Percentiles rank a stretch among this genome's conserved stretches.
Evolutionary conservation across 2,329 filamentous ascomycete genomes (phyloP).

Genomic region (Chaetothyriales sp.): DNA sequence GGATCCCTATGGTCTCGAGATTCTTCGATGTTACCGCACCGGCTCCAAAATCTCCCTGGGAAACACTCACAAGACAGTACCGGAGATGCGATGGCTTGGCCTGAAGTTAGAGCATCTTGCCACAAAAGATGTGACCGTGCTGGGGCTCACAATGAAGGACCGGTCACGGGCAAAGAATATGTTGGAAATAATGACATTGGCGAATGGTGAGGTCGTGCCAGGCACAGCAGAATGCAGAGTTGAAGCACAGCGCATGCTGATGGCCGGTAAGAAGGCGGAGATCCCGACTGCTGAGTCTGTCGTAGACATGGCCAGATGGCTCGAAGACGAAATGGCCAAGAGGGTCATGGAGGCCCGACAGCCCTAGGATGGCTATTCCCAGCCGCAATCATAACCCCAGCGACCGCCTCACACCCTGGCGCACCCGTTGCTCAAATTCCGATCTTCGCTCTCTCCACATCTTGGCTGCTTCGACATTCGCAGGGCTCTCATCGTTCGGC

Average conservation of each 20-base stretch:
- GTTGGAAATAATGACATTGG: constrained; percentile 32
- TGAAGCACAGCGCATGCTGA: constrained; percentile 46
- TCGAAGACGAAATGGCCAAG: constrained; percentile 29
- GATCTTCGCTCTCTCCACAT: constrained; percentile 77
- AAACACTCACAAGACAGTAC: constrained; percentile 35
- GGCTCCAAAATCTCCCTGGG: constrained; percentile 42
- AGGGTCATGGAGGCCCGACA: background rate
- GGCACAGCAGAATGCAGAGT: constrained; percentile 25
- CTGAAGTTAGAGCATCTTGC: constrained; percentile 30
- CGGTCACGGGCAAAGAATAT: constrained; percentile 40
- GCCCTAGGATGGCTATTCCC: background rate
- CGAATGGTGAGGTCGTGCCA: constrained; percentile 27
- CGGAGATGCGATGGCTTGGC: constrained; percentile 43
- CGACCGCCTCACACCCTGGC: constrained; percentile 64
- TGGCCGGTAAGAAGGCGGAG: constrained; percentile 48
- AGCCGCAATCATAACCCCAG: constrained; percentile 42
- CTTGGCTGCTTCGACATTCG: constrained; percentile 85
- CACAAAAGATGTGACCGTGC: constrained; percentile 18
- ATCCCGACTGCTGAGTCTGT: constrained; percentile 37
- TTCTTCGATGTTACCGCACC: constrained; percentile 48
- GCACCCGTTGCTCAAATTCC: constrained; percentile 77
- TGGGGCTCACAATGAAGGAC: constrained; percentile 38
- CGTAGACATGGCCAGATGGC: constrained; percentile 24
- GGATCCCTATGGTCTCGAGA: constrained; percentile 48
- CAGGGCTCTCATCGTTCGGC: constrained; percentile 90